These are phyloP conservation scores for Alternaria postmessia DNA, from an alignment of 2,329 filamentous ascomycete genomes.

Conservation along the genomic window DNA sequence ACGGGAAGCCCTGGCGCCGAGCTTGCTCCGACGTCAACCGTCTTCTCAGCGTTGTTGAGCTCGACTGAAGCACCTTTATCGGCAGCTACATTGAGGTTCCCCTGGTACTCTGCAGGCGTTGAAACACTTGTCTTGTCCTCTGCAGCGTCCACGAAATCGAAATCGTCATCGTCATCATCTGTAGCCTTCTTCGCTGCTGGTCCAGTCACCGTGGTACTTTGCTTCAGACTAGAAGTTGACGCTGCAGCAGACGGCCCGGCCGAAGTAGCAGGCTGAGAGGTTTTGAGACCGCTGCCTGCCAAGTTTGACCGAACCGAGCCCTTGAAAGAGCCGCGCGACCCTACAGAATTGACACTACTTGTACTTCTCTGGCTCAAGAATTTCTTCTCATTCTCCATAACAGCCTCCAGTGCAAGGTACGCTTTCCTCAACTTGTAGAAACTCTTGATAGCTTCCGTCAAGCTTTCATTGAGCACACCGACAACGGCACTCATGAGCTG, in stretches of 20 bases:
- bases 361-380: slow-evolving; percentile 56
- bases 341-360: slow-evolving; percentile 38
- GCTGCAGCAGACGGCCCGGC: slow-evolving; percentile 19
- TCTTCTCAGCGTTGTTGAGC: slow-evolving; percentile 34
- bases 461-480: slow-evolving; percentile 87
- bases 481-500: slow-evolving; percentile 91
- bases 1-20: slow-evolving; percentile 35
- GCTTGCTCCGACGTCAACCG: slow-evolving; percentile 34
- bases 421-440: slow-evolving; percentile 94
- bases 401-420: slow-evolving; percentile 79
- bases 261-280: slow-evolving; percentile 14
- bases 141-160: slow-evolving; percentile 67
- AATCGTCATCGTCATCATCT: slow-evolving; percentile 43
- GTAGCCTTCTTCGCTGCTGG: slow-evolving; percentile 14
- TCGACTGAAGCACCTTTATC: slow-evolving; percentile 33
- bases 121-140: slow-evolving; percentile 57
- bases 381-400: slow-evolving; percentile 77
- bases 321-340: slow-evolving; percentile 31
- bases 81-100: slow-evolving; percentile 49
- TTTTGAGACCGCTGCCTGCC: slow-evolving; percentile 19
- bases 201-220: slow-evolving; percentile 11
- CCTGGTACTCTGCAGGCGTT: slow-evolving; percentile 59
- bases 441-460: slow-evolving; percentile 88
- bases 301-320: slow-evolving; percentile 30
- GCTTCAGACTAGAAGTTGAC: slow-evolving; percentile 29